Evolutionary conservation across 2,329 filamentous ascomycete species (phyloP), one percentile per base, ranked within the genome.

Genomic region (Dichotomopilus funicola): DNA sequence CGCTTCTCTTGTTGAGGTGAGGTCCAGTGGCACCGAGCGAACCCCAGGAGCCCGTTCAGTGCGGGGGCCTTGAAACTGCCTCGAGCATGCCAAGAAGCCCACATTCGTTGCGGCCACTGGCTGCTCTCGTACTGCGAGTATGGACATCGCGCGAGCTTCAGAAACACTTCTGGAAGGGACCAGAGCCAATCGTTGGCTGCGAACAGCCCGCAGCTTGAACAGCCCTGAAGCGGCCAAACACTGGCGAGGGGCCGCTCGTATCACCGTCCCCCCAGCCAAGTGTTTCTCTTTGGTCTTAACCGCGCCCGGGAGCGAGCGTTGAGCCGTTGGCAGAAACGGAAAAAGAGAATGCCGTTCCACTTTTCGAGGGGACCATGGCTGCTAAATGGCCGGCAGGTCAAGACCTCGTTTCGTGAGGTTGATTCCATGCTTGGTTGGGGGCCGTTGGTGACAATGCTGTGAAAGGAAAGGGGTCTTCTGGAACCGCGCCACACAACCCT

Each of bases 401-500:
- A 8, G 13, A 13, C 6, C 12, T 27, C 13, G 31, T 44, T 27
- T 27, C 19, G 19, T 27, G 19, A 27, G 19, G 19, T 27, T 27
- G 19, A 27, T 44, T 13, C 42, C 42, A 8, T 5, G 13, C 31
- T 31, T 8, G 11, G n/a, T 33, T 9, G 19, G 10, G 4, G 13
- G 11, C 36, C 36, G 45, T 47, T 47, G 45, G 33, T 34, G 35
- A 34, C 10, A n/a, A 35, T 37, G 36, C 9, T 33, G 49, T 36
- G n/a, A 55, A 54, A 53, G 19, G 31, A 40, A 40, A 27, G 33
- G 44, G 44, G 34, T 45, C 42, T 35, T 31, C 40, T 55, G 53
- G 50, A 41, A 43, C 60, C 60, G 61, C 60, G 62, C 62, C 60
- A 63, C 61, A 61, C 38, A 27, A 36, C 59, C 54, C 62, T 64